Evolutionary conservation across 805 yeast genomes (phyloP).

Genomic region (Naumovozyma castellii): DNA sequence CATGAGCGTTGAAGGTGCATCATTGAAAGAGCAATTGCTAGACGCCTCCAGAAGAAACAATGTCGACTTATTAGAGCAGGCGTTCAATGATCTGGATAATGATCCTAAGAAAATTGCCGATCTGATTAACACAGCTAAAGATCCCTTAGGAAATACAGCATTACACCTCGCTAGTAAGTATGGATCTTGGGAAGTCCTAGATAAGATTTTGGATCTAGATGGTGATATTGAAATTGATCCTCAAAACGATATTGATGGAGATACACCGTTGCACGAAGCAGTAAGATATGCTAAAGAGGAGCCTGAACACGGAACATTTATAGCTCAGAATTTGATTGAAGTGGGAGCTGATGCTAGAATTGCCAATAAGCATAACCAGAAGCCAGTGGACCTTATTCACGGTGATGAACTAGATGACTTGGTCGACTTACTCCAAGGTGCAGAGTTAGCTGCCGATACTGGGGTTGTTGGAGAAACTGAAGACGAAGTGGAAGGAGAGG

Average conservation of each 20-base stretch:
- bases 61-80: slow-evolving; percentile 54
- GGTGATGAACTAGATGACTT: slow-evolving; percentile 48
- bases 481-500: slow-evolving; percentile 31
- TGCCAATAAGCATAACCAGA: slow-evolving; percentile 52
- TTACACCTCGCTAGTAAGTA: slow-evolving; percentile 72
- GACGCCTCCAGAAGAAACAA: slow-evolving; percentile 88
- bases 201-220: slow-evolving; percentile 70
- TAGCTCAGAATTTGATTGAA: slow-evolving; percentile 73
- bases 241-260: slow-evolving; percentile 56
- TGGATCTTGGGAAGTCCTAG: slow-evolving; percentile 83
- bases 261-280: slow-evolving; percentile 84
- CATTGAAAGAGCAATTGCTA: slow-evolving; percentile 64
- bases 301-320: slow-evolving; percentile 73
- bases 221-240: slow-evolving; percentile 85
- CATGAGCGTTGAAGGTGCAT: slow-evolving; percentile 53
- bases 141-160: slow-evolving; percentile 72
- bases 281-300: slow-evolving; percentile 69
- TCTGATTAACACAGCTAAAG: slow-evolving; percentile 59
- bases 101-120: slow-evolving; percentile 30
- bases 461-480: slow-evolving; percentile 30
- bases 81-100: slow-evolving; percentile 38
- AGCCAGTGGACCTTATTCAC: slow-evolving; percentile 62
- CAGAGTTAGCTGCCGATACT: slow-evolving; percentile 59
- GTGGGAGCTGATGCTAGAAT: slow-evolving; percentile 80
- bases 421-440: slow-evolving; percentile 60